Conservation (phyloP, 1,139 yeast species). For the Diutina ranongensis region DNA sequence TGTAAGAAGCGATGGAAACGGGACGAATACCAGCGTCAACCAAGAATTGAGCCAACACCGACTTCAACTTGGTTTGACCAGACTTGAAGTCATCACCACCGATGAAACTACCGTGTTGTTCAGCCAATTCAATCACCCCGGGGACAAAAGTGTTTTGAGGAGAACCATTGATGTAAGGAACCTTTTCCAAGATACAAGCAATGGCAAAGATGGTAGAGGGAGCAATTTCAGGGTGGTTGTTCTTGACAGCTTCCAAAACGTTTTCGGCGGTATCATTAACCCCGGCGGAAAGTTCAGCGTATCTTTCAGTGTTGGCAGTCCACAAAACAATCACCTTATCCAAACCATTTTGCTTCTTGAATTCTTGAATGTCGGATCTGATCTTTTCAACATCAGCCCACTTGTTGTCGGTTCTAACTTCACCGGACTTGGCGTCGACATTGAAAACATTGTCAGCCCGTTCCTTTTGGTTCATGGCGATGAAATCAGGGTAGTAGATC, state of each 20-base stretch:
- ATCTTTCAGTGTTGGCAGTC: slow-evolving; percentile 97
- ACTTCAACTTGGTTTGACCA: slow-evolving; percentile 92
- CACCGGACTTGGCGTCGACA: slow-evolving; percentile 31
- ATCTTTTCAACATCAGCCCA: slow-evolving; percentile 87
- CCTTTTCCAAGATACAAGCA: slow-evolving; percentile 78
- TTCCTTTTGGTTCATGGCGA: slow-evolving; percentile 87
- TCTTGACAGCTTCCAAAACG: slow-evolving; percentile 61
- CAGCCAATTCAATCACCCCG: slow-evolving; percentile 86
- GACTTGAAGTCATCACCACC: slow-evolving; percentile 98
- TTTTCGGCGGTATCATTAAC: slow-evolving; percentile 86
- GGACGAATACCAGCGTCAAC: slow-evolving; percentile 98
- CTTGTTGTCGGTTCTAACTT: slow-evolving; percentile 48
- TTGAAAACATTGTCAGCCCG: slow-evolving; percentile 85
- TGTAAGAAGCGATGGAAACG: slow-evolving; percentile 85
- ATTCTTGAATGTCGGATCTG: slow-evolving; percentile 72
- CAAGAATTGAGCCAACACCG: slow-evolving; percentile 88
- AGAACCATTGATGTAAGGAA: slow-evolving; percentile 90
- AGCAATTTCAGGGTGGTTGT: slow-evolving; percentile 71
- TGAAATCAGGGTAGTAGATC: slow-evolving; percentile 89
- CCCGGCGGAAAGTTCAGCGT: slow-evolving; percentile 64
- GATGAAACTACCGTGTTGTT: slow-evolving; percentile 60
- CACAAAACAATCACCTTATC: slow-evolving; percentile 87
- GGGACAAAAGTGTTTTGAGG: slow-evolving; percentile 98
- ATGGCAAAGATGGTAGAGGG: slow-evolving; percentile 91
- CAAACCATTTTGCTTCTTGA: slow-evolving; percentile 60